Base-by-base conservation (phyloP, 768 basidiomycete genomes). In the Clathrus columnatus region DNA sequence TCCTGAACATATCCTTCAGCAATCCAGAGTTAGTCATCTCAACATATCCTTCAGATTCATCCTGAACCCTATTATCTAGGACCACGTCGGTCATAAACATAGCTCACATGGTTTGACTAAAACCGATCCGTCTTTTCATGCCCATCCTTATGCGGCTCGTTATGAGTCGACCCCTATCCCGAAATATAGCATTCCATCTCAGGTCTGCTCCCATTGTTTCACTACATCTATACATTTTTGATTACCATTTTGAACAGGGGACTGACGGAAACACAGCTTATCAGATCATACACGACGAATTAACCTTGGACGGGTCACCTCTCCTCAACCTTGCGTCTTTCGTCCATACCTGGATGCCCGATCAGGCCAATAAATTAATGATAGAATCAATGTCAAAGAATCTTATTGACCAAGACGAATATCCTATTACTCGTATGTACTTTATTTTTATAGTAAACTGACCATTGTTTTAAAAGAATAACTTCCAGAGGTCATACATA, bases 101-200 rank as follows among this genome's bases (percentile, higher is more conserved):
- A 57, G 62, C 41, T 55, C 42, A 21, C 45, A 55, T 29, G 30
- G 30, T 44, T 62, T 76, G n/a, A 73, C 70, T 43, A 63, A 67
- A 14, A 65, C 65, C 2, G 53, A 70, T 2, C 61, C 72, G 6
- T 63, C 70, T 32, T 57, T 67, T 1, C 44, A 75, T 8, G 55
- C 63, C 0, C 76, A 78, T 55, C 66, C 78, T 0, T 86, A 85
- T 58, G 81, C 79, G 21, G 78, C 76, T 18, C 79, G 83, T 44
- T 87, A 87, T 64, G 77, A 77, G 16, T 83, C 83, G n/a, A 65
- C 63, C n/a, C 74, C 83, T 18, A 69, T 89, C 51, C 86, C 87
- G 16, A 90, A 87, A 65, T 89, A 77, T 67, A 73, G 72, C 54
- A 63, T 90, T 7, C 78, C 85, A 0, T 70, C 73, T 36, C 82